Evolutionary conservation across 2,329 filamentous ascomycete species (phyloP), one percentile per base, ranked within the genome.

Genomic region (Rutstroemia sydowiana): DNA sequence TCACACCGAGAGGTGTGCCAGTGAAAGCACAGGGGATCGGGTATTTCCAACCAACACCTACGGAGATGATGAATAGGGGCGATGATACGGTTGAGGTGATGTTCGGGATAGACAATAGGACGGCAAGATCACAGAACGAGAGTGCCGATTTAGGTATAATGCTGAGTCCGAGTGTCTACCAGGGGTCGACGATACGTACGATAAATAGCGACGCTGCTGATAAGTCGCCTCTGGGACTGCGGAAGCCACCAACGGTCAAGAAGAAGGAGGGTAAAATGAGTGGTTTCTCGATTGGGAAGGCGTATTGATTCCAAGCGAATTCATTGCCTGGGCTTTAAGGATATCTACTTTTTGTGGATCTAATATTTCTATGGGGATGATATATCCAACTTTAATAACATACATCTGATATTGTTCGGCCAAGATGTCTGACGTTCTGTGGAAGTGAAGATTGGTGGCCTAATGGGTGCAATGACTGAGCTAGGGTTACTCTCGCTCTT

Each of bases 121-220:
- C 30, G 13, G 11, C 21, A 3, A 47, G 9, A 10, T 11, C 16
- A 31, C 47, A 45, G 14, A 34, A 45, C 26, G 21, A 21, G 5
- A 37, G 37, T 23, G 34, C 9, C 14, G 30, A 36, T n/a, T 16
- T 20, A 9, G 34, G 41, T n/a, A 9, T 45, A 2, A 51, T 37
- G 5, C 48, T 51, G 7, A 51, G 48, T 14, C 32, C 48, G 6
- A 51, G 40, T 31, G 48, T 51, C 14, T 51, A 51, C 31, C 21
- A 26, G 18, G 26, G 48, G 11, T 18, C 37, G 8, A 32, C 31
- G 14, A 20, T n/a, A n/a, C n/a, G n/a, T 28, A 16, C 20, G 9
- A 45, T 8, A 5, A 6, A n/a, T 6, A 34, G 31, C 31, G n/a
- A n/a, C n/a, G n/a, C 11, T 8, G 18, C 14, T 36, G 18, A 8